Base-by-base conservation (phyloP, 2,329 filamentous ascomycete species). In the Monascus ruber region DNA sequence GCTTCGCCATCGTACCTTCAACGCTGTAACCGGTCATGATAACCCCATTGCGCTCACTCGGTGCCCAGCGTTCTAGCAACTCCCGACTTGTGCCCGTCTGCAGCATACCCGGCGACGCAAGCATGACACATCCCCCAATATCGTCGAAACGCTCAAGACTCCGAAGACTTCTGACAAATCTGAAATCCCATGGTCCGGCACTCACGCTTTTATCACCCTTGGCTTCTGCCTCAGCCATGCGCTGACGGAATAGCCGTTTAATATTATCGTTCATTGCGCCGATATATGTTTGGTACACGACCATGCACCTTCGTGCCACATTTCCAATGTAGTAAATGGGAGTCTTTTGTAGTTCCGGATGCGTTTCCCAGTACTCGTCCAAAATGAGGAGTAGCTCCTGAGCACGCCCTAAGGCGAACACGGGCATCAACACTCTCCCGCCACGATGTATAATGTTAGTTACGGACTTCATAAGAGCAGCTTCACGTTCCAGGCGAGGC, bases 191-290 rank as follows among this genome's bases (percentile, higher is more conserved):
- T 0, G 91, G 91, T 0, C 84, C 84, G 17, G 63, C 65, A 39
- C 58, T 68, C 34, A 65, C 55, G 29, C 85, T 88, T 54, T 84
- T 88, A 48, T 87, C 83, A 6, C 85, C 84, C 28, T 79, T 80
- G 0, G 83, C 81, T 59, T 94, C 85, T 6, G 86, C 85, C 59
- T 94, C 86, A 4, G 85, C 86, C 78, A 94, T 93, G 35, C 86
- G 79, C 62, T 93, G 87, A 38, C 83, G 76, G 64, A 95, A 95
- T n/a, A 94, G 75, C 7, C 85, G 78, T 62, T 94, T 95, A 69
- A 98, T 96, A 54, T 95, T 96, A 56, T 96, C 89, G 59, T 98
- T 98, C 91, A 98, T 98, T 40, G 88, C 87, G 36, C 88, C 86
- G 36, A 96, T 86, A 54, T 96, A 98, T 1, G 91, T 98, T 60